phyloP scores from a whole-genome alignment of 768 basidiomycete genomes.

The Suillus occidentalis region DNA sequence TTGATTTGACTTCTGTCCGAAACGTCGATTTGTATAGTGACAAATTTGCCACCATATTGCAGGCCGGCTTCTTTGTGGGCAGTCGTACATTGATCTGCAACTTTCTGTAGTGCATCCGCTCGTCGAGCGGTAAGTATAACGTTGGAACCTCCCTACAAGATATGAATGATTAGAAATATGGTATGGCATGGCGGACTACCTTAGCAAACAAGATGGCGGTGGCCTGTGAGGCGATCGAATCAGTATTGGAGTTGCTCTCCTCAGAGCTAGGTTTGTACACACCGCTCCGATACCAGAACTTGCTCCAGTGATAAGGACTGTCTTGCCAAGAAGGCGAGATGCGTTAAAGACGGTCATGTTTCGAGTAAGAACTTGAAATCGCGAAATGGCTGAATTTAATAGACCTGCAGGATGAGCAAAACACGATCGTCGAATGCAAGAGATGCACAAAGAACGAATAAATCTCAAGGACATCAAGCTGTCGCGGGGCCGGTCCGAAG shows the following conservation, averaged over 20 bases:
- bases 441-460: slow-evolving; percentile 3
- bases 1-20: slow-evolving; percentile 74
- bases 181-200: slow-evolving; percentile 36
- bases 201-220: slow-evolving; percentile 89
- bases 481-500: slow-evolving; percentile 3
- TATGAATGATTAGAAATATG: not conserved
- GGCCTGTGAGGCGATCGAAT: slow-evolving; percentile 47
- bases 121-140: slow-evolving; percentile 84
- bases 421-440: not conserved
- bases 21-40: slow-evolving; percentile 73
- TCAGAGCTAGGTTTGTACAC: slow-evolving; percentile 28
- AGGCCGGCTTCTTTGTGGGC: slow-evolving; percentile 76
- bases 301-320: slow-evolving; percentile 86
- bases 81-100: slow-evolving; percentile 61
- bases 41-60: slow-evolving; percentile 76
- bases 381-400: slow-evolving; percentile 4
- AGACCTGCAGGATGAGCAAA: not conserved
- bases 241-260: not conserved
- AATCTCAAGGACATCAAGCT: slow-evolving; percentile 1
- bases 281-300: slow-evolving; percentile 90
- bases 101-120: slow-evolving; percentile 66
- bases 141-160: slow-evolving; percentile 75
- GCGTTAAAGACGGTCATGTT: slow-evolving; percentile 81
- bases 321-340: slow-evolving; percentile 78
- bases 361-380: slow-evolving; percentile 7